Conservation (phyloP, 805 yeast species). For the Lipomyces sp. region DNA sequence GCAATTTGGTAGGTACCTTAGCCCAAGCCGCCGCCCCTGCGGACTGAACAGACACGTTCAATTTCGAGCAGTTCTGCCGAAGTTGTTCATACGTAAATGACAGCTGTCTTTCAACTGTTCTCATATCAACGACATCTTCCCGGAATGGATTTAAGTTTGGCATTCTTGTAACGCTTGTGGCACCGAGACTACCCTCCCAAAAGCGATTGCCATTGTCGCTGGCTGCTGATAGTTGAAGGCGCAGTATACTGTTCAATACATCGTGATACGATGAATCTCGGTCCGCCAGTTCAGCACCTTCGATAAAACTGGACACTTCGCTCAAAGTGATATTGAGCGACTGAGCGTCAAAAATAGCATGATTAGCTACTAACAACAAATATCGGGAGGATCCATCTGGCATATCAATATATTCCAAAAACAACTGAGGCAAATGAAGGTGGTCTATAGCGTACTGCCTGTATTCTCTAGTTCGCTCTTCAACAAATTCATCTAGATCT, state of each 20-base stretch:
- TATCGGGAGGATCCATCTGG: constrained; percentile 4
- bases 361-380: constrained; percentile 29
- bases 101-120: background rate
- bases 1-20: constrained; percentile 9
- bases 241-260: constrained; percentile 18
- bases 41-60: constrained; percentile 27
- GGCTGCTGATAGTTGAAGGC: background rate
- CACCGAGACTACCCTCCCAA: constrained; percentile 27
- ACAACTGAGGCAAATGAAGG: constrained; percentile 28
- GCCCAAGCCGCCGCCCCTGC: constrained; percentile 37
- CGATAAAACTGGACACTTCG: constrained; percentile 7
- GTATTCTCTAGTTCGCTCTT: background rate
- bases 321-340: constrained; percentile 14
- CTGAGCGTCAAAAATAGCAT: constrained; percentile 38
- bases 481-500: constrained; percentile 8
- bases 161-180: constrained; percentile 14
- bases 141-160: constrained; percentile 31
- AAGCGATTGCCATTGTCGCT: constrained; percentile 9
- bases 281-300: background rate
- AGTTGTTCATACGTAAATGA: constrained; percentile 2
- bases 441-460: constrained; percentile 10
- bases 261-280: background rate
- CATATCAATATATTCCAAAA: constrained; percentile 18
- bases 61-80: background rate
- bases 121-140: background rate